A percentile compares a stretch with the other conserved stretches of the same genome.
These are phyloP conservation scores for Colletotrichum simmondsii DNA, from an alignment of 2,329 filamentous ascomycete genomes.

Conservation along the genomic window DNA sequence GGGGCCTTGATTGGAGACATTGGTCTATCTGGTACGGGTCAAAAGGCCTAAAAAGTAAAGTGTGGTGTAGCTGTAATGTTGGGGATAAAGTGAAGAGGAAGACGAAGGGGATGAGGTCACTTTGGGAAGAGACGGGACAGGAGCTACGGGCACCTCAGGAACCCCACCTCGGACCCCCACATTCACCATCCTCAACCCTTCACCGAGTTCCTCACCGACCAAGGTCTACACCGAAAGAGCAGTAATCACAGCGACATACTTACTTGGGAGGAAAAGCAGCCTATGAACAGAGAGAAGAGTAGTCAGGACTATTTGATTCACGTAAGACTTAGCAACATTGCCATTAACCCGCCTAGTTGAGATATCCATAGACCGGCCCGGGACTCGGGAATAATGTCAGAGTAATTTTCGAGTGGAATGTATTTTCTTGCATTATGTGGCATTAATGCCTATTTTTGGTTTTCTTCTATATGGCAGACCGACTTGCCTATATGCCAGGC, in stretches of 20 bases:
- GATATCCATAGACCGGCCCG: background rate
- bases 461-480: background rate
- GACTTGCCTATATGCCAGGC: constrained; percentile 56
- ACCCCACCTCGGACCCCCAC: background rate
- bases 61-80: background rate
- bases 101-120: background rate
- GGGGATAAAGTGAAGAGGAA: too few species aligned
- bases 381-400: background rate
- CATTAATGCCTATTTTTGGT: background rate
- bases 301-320: too few species aligned
- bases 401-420: background rate
- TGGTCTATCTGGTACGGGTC: constrained; percentile 42
- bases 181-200: background rate
- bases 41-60: background rate
- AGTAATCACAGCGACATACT: background rate
- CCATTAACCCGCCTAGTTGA: background rate
- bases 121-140: background rate
- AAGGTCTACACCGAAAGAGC: background rate
- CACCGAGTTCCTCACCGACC: background rate
- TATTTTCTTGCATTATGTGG: background rate
- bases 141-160: background rate
- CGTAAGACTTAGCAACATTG: too few species aligned
- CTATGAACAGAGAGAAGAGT: too few species aligned
- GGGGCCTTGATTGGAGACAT: constrained; percentile 56
- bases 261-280: background rate